These are phyloP conservation scores for Lentinula boryana DNA, from an alignment of 768 basidiomycete species.

Conservation along the genomic window DNA sequence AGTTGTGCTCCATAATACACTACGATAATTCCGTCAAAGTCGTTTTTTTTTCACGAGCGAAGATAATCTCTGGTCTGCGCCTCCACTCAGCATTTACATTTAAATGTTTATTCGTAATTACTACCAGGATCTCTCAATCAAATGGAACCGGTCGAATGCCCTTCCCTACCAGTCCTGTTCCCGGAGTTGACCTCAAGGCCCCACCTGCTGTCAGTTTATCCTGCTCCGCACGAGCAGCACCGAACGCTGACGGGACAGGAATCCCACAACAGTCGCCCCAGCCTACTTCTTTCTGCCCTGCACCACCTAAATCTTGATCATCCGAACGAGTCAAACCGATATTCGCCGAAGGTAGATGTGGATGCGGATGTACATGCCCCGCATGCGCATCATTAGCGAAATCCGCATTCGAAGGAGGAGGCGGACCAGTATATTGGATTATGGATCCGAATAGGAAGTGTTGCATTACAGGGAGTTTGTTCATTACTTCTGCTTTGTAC, in stretches of 20 bases:
- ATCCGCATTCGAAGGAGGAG: constrained; percentile 28
- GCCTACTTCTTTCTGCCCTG: constrained; percentile 48
- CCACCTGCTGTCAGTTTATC: constrained; percentile 18
- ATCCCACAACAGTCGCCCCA: constrained; percentile 95
- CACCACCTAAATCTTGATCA: constrained; percentile 33
- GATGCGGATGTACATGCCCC: constrained; percentile 41
- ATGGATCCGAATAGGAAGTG: constrained; percentile 93
- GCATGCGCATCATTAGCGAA: constrained; percentile 23
- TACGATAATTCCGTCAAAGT: too few relatives aligned
- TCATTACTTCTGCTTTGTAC: constrained; percentile 93
- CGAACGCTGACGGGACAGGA: constrained; percentile 77
- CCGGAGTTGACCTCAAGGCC: constrained; percentile 14
- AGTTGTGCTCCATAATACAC: too few relatives aligned
- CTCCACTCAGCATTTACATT: too few relatives aligned
- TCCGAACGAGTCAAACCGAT: background rate
- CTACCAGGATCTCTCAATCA: constrained; percentile 34
- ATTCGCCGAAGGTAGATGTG: constrained; percentile 9
- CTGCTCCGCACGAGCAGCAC: constrained; percentile 55
- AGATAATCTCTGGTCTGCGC: too few relatives aligned
- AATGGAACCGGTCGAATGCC: constrained; percentile 78
- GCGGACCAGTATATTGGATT: constrained; percentile 60
- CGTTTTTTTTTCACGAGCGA: too few relatives aligned
- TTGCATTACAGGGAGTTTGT: constrained; percentile 92
- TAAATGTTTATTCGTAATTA: too few relatives aligned
- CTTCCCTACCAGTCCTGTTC: constrained; percentile 43